Evolutionary conservation across 495 filamentous ascomycete species (phyloP).

Genomic region (Neurospora sp.): DNA sequence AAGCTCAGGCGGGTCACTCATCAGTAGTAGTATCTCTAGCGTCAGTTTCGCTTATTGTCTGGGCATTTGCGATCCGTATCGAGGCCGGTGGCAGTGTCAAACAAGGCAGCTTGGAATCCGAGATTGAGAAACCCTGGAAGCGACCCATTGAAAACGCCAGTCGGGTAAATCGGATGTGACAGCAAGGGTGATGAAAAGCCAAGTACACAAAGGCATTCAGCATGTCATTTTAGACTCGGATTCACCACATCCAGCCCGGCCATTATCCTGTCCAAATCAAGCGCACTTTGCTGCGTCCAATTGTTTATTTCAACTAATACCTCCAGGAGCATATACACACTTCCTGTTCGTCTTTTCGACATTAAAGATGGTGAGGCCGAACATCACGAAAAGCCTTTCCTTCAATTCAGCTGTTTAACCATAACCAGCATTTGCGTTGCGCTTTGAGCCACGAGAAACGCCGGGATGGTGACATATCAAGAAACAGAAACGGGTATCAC

Average conservation of each 20-base stretch:
- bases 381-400: neutral
- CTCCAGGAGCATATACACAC: neutral
- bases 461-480: neutral
- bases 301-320: neutral
- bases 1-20: neutral
- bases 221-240: neutral
- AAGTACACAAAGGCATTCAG: neutral
- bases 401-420: neutral
- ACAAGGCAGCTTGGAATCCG: neutral
- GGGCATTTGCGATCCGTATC: neutral
- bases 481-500: neutral
- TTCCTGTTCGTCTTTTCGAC: neutral
- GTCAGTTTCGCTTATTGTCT: neutral
- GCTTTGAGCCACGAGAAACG: neutral
- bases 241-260: neutral
- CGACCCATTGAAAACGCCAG: neutral
- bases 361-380: neutral
- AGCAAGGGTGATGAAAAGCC: neutral
- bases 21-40: neutral
- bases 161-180: neutral
- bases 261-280: neutral
- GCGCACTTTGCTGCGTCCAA: neutral
- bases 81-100: neutral
- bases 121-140: neutral
- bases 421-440: neutral